Percentiles rank a stretch among this genome's conserved stretches.
These are phyloP conservation scores for Chaetomidium leptoderma DNA, from an alignment of 495 filamentous ascomycete genomes.

Conservation along the genomic window DNA sequence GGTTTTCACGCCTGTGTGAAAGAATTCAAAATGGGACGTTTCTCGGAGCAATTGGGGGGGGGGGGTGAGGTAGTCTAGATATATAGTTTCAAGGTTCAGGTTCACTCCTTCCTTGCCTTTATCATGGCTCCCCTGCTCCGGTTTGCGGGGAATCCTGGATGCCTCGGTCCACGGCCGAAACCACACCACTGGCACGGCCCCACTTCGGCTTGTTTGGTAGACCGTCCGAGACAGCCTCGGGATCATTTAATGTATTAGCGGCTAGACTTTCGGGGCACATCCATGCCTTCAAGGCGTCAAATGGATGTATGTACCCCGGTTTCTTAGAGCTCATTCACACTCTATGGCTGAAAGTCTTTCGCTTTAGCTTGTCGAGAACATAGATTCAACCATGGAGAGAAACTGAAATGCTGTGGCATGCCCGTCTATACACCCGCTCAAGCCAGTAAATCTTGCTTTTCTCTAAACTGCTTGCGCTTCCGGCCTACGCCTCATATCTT, in stretches of 20 bases:
- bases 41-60: background rate
- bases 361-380: too few species aligned
- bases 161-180: conserved; percentile 12
- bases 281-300: background rate
- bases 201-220: conserved; percentile 13
- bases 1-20: background rate
- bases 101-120: background rate
- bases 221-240: conserved; percentile 12
- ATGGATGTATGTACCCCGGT: background rate
- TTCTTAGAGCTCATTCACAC: too few species aligned
- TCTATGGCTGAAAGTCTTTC: too few species aligned
- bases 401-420: too few species aligned
- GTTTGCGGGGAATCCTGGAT: conserved; percentile 12
- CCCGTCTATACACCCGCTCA: too few species aligned
- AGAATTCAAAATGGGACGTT: background rate
- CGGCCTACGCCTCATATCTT: too few species aligned
- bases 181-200: conserved; percentile 5
- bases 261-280: background rate
- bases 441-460: too few species aligned
- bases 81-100: conserved; percentile 1
- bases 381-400: too few species aligned
- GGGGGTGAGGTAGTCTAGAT: background rate
- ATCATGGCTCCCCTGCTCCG: background rate
- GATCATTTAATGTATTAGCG: background rate
- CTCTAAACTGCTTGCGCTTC: too few species aligned